phyloP scores from a whole-genome alignment of 2,329 filamentous ascomycete genomes.

The Cadophora malorum region DNA sequence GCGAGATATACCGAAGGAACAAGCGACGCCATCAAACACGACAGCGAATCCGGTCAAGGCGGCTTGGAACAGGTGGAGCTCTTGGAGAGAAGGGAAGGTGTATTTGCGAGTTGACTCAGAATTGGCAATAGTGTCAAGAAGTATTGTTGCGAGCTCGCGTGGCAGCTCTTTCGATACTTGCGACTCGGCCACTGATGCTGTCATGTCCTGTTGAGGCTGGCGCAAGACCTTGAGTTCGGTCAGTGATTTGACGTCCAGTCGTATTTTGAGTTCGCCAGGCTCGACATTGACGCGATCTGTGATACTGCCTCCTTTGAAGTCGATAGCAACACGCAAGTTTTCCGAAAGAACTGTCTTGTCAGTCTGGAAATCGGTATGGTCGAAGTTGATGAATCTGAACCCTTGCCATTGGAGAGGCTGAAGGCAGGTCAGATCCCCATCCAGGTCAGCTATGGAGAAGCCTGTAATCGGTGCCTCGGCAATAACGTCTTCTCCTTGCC shows the following conservation, averaged over 20 bases:
- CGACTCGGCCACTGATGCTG: conserved; percentile 74
- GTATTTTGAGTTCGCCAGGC: conserved; percentile 74
- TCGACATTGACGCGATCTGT: conserved; percentile 85
- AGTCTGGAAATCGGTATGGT: conserved; percentile 61
- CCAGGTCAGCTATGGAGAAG: conserved; percentile 66
- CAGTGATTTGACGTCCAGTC: conserved; percentile 64
- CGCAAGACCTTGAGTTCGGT: conserved; percentile 72
- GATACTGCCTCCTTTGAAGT: conserved; percentile 77
- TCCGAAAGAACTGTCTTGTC: conserved; percentile 77
- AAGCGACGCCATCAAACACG: conserved; percentile 73
- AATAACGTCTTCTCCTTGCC: conserved; percentile 72
- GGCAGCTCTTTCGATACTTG: conserved; percentile 67
- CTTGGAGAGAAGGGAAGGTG: conserved; percentile 67
- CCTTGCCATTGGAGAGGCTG: conserved; percentile 65
- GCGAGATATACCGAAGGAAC: conserved; percentile 80
- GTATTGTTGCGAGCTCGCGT: conserved; percentile 64
- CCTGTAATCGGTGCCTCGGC: conserved; percentile 71
- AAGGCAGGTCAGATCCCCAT: conserved; percentile 42
- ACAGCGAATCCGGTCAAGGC: conserved; percentile 83
- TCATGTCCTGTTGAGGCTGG: conserved; percentile 77
- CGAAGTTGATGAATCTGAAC: conserved; percentile 74
- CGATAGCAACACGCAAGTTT: conserved; percentile 74
- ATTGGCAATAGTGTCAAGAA: conserved; percentile 54
- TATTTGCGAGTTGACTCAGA: conserved; percentile 73
- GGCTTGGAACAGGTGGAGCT: conserved; percentile 79